These are phyloP conservation scores for Inga leiocalycina DNA, from an alignment of 306 rosid genomes.

Conservation along the genomic window DNA sequence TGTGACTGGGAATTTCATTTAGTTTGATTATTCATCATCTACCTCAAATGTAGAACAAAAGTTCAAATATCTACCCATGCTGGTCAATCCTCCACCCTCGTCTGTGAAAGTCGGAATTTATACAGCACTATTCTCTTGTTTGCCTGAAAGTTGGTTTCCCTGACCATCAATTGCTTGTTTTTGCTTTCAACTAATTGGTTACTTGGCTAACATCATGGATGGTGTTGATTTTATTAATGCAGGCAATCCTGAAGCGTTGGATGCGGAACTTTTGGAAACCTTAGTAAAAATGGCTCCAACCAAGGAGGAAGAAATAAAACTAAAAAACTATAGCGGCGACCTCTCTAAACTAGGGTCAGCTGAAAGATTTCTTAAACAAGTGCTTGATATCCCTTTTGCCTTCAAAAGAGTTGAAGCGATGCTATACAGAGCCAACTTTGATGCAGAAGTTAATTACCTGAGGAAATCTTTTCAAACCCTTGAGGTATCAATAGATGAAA, in stretches of 20 bases:
- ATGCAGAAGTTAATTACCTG: conserved; percentile 84
- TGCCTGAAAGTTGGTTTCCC: conserved; percentile 15
- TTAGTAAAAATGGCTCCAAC: conserved; percentile 99
- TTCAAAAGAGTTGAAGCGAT: conserved; percentile 97
- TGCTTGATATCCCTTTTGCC: conserved; percentile 89
- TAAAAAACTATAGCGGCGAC: conserved; percentile 73
- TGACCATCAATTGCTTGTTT: not conserved
- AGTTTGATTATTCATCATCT: conserved; percentile 1
- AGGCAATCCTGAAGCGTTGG: conserved; percentile 96
- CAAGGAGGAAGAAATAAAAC: conserved; percentile 96
- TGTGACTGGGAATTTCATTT: conserved; percentile 16
- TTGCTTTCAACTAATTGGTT: conserved; percentile 6
- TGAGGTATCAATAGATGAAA: conserved; percentile 56
- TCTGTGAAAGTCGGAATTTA: conserved; percentile 10
- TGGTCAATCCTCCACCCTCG: conserved; percentile 7
- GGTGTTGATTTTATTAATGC: conserved; percentile 33
- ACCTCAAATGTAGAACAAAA: conserved; percentile 24
- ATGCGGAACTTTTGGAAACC: conserved; percentile 92
- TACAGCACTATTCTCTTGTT: not conserved
- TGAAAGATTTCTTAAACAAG: conserved; percentile 88
- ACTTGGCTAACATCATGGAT: conserved; percentile 20
- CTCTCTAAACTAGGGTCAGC: conserved; percentile 89
- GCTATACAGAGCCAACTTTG: conserved; percentile 96
- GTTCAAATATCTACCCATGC: conserved; percentile 21
- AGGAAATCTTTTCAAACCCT: conserved; percentile 88